Evolutionary conservation across 176 grass and related monocot genomes (phyloP).

Genomic region (Poa annua): DNA sequence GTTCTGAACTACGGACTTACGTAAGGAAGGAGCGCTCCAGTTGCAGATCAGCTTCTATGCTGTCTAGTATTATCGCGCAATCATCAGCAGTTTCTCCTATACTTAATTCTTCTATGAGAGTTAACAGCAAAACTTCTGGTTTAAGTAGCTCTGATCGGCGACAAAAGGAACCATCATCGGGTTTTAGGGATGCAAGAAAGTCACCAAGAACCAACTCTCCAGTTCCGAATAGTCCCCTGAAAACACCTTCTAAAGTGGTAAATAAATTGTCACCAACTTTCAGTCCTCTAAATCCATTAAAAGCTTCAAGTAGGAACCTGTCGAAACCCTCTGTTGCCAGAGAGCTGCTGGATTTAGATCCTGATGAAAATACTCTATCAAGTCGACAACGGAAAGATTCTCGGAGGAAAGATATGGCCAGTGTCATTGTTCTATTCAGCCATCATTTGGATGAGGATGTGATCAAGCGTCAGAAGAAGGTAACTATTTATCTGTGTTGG

Average conservation of each 20-base stretch:
- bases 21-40: conserved; percentile 48
- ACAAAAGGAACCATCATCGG: conserved; percentile 28
- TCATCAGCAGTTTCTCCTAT: conserved; percentile 44
- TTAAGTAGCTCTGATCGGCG: conserved; percentile 25
- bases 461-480: conserved; percentile 88
- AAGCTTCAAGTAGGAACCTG: conserved; percentile 50
- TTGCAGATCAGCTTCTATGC: conserved; percentile 44
- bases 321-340: conserved; percentile 51
- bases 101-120: conserved; percentile 47
- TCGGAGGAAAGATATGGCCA: conserved; percentile 64
- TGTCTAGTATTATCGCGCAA: conserved; percentile 51
- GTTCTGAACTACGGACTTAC: conserved; percentile 59
- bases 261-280: conserved; percentile 71
- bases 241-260: conserved; percentile 51
- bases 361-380: conserved; percentile 40
- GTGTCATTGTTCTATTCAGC: conserved; percentile 73
- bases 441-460: conserved; percentile 78
- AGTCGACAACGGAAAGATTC: conserved; percentile 51
- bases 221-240: conserved; percentile 23
- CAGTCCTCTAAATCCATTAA: conserved; percentile 63
- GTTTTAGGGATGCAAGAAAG: conserved; percentile 41
- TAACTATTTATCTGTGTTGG: conserved; percentile 39
- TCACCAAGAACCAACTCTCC: conserved; percentile 35
- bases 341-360: conserved; percentile 66
- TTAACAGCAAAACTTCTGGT: conserved; percentile 47